A percentile compares a stretch with the other conserved stretches of the same genome.
Evolutionary conservation across 1,284 basidiomycete genomes (phyloP).

Genomic region (Trametes versicolor): DNA sequence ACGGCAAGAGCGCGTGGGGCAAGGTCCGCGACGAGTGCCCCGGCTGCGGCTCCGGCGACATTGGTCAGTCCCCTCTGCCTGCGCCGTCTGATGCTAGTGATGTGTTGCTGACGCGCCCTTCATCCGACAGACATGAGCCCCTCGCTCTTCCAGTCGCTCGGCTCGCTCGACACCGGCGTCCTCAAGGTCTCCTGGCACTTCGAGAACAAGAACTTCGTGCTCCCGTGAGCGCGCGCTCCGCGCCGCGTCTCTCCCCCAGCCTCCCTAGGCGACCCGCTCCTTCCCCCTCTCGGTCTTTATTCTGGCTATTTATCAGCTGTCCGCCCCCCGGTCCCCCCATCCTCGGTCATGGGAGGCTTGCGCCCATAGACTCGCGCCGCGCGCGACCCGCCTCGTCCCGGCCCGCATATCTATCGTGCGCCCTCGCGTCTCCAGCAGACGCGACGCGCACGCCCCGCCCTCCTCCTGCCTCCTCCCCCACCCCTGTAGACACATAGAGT

Average conservation of each 20-base stretch:
- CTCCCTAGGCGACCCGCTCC: slow-evolving; percentile 3
- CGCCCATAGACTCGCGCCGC: slow-evolving; percentile 25
- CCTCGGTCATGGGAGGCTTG: slow-evolving; percentile 28
- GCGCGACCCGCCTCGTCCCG: slow-evolving; percentile 15
- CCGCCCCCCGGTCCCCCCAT: slow-evolving; percentile 25
- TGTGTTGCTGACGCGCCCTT: slow-evolving; percentile 15
- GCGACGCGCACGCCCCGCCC: slow-evolving; percentile 10
- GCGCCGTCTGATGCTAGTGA: background rate
- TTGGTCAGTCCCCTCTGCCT: slow-evolving; percentile 43
- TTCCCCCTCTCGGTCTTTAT: slow-evolving; percentile 22
- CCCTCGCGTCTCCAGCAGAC: slow-evolving; percentile 29
- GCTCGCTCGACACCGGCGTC: slow-evolving; percentile 41
- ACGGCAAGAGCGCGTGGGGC: slow-evolving; percentile 45
- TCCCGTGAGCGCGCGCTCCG: slow-evolving; percentile 26
- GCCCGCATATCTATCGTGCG: slow-evolving; percentile 10
- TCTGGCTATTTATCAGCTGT: slow-evolving; percentile 32
- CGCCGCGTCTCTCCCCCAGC: background rate
- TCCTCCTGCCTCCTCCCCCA: background rate
- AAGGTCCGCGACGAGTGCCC: slow-evolving; percentile 49
- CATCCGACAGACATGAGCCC: slow-evolving; percentile 42
- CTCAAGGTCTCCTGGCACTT: slow-evolving; percentile 43
- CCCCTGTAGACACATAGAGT: slow-evolving; percentile 23
- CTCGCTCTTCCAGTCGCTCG: slow-evolving; percentile 42
- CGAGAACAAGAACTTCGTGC: slow-evolving; percentile 38
- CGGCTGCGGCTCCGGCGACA: slow-evolving; percentile 45